Conservation (phyloP, 108 stramenopile species). For the Skeletonema costatum region DNA sequence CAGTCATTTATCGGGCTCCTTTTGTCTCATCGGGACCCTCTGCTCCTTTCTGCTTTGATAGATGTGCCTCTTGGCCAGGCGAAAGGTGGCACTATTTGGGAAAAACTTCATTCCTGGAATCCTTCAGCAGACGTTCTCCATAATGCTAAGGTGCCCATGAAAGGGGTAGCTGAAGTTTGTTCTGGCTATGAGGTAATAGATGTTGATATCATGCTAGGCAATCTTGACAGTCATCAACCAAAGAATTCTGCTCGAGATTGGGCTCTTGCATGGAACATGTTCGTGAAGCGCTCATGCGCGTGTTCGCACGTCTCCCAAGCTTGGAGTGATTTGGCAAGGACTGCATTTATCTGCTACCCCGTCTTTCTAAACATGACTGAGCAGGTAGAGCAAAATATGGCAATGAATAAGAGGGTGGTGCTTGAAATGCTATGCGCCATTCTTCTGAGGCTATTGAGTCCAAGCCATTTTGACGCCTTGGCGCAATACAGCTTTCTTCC, state of each 20-base stretch:
- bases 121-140: conserved; percentile 52
- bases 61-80: conserved; percentile 37
- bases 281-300: conserved; percentile 46
- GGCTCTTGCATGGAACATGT: conserved; percentile 61
- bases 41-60: conserved; percentile 38
- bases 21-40: conserved; percentile 32
- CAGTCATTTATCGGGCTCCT: conserved; percentile 35
- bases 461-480: conserved; percentile 27
- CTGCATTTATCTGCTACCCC: conserved; percentile 45
- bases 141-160: conserved; percentile 23
- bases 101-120: conserved; percentile 26
- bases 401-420: conserved; percentile 14
- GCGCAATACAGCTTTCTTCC: conserved; percentile 8
- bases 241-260: conserved; percentile 41
- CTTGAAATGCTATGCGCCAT: conserved; percentile 36
- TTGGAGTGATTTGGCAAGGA: conserved; percentile 41
- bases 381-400: not conserved
- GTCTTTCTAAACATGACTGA: conserved; percentile 11
- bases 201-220: conserved; percentile 16
- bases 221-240: conserved; percentile 7
- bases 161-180: conserved; percentile 53
- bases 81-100: conserved; percentile 33
- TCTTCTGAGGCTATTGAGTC: conserved; percentile 34
- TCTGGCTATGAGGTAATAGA: conserved; percentile 56
- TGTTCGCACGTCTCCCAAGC: conserved; percentile 58